Evolutionary conservation across 1,284 basidiomycete species (phyloP).

Genomic region (Irpex sp.): DNA sequence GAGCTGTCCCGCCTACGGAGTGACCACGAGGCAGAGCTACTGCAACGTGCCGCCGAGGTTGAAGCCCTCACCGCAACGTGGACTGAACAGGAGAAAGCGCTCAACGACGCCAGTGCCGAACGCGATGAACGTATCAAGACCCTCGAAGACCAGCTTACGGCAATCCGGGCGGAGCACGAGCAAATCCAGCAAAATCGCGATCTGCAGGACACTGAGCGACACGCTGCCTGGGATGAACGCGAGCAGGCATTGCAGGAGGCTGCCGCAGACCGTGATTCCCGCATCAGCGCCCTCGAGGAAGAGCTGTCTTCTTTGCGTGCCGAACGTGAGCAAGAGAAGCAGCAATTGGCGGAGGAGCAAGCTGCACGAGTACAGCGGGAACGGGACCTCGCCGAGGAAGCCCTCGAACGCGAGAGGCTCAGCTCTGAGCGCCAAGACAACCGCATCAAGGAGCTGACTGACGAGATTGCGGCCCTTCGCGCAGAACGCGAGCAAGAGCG

Average conservation of each 20-base stretch:
- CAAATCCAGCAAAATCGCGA: background rate
- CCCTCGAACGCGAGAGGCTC: slow-evolving; percentile 6
- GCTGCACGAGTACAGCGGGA: slow-evolving; percentile 8
- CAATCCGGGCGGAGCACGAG: background rate
- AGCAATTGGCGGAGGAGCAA: slow-evolving; percentile 1
- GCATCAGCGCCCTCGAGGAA: slow-evolving; percentile 6
- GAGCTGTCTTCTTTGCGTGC: slow-evolving; percentile 4
- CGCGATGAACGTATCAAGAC: background rate
- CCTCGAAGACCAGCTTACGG: slow-evolving; percentile 1
- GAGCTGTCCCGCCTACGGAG: background rate
- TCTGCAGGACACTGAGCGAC: slow-evolving; percentile 1
- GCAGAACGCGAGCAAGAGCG: slow-evolving; percentile 6
- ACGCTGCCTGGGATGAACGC: slow-evolving; percentile 6
- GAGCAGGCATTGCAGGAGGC: background rate
- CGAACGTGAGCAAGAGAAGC: slow-evolving; percentile 9
- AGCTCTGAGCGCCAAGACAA: slow-evolving; percentile 7
- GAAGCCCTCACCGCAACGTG: background rate
- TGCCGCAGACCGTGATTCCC: slow-evolving; percentile 6
- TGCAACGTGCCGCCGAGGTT: background rate
- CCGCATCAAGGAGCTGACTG: slow-evolving; percentile 12
- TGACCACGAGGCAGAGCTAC: slow-evolving; percentile 1
- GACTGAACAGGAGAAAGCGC: slow-evolving; percentile 1
- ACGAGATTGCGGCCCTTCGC: slow-evolving; percentile 9
- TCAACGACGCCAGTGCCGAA: background rate
- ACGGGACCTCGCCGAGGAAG: background rate